Evolutionary conservation across 1,284 basidiomycete genomes (phyloP).

Genomic region (Somion occarium): DNA sequence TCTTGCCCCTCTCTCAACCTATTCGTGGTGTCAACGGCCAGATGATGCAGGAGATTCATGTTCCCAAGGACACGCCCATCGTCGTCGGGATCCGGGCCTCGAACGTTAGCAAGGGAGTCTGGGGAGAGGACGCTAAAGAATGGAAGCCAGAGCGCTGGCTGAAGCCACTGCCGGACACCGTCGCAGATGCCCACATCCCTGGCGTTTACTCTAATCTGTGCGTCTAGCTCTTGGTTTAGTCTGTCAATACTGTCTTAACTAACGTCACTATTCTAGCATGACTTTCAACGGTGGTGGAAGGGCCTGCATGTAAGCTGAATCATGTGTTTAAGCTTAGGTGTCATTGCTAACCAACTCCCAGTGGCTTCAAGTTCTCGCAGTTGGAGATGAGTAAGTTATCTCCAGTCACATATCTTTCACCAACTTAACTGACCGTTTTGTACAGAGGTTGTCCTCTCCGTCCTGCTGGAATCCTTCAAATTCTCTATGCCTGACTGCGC

Average conservation of each 20-base stretch:
- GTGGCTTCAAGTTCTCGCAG: constrained; percentile 14
- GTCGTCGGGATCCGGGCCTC: constrained; percentile 35
- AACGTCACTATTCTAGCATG: constrained; percentile 9
- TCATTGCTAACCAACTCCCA: background rate
- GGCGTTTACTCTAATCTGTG: constrained; percentile 15
- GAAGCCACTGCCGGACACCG: constrained; percentile 13
- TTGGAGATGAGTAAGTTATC: constrained; percentile 10
- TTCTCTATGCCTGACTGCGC: constrained; percentile 4
- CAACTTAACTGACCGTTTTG: background rate
- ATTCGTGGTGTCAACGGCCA: constrained; percentile 34
- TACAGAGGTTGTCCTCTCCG: constrained; percentile 16
- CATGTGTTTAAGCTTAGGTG: background rate
- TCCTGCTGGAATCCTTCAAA: constrained; percentile 10
- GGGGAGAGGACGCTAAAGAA: constrained; percentile 29
- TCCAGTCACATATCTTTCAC: background rate
- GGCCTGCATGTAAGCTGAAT: constrained; percentile 13
- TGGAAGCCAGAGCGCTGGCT: constrained; percentile 21
- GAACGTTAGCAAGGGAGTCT: constrained; percentile 44
- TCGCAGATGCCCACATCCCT: constrained; percentile 16
- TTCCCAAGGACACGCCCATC: constrained; percentile 42
- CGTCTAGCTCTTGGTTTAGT: background rate
- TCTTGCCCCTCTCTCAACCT: constrained; percentile 44
- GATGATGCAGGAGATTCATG: constrained; percentile 31
- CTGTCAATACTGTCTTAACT: background rate
- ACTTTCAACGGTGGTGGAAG: constrained; percentile 13